Percentiles rank a stretch among this genome's conserved stretches.
Conservation (phyloP, 2,329 filamentous ascomycete species). For the Trichoderma citrinoviride region DNA sequence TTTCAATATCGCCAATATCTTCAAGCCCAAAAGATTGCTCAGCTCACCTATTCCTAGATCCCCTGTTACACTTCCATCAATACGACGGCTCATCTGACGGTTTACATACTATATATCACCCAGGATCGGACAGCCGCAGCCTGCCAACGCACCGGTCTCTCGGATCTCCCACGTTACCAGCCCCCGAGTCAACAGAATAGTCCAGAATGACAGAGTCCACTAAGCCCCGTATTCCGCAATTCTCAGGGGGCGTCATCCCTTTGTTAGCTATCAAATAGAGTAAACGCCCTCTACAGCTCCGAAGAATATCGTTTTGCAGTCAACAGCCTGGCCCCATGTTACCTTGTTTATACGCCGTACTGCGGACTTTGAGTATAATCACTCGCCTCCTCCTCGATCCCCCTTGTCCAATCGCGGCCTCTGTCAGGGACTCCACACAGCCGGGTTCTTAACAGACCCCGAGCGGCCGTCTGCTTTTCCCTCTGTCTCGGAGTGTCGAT, state of each 20-base stretch:
- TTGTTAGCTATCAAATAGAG: background rate
- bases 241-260: background rate
- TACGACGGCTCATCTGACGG: background rate
- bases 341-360: background rate
- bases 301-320: background rate
- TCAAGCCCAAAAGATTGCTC: too few relatives aligned
- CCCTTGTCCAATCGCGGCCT: slow-evolving; percentile 5
- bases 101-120: background rate
- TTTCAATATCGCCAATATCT: too few relatives aligned
- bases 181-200: background rate
- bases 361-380: background rate
- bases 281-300: background rate
- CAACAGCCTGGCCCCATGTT: background rate
- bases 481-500: background rate
- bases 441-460: slow-evolving; percentile 1
- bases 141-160: background rate
- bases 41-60: too few relatives aligned
- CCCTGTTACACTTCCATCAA: background rate
- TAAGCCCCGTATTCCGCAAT: background rate
- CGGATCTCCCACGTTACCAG: background rate
- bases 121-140: background rate
- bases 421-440: background rate
- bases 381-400: background rate
- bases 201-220: background rate
- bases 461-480: background rate